Evolutionary conservation across 2,329 filamentous ascomycete genomes (phyloP).

Genomic region (Trichoderma oligosporum): DNA sequence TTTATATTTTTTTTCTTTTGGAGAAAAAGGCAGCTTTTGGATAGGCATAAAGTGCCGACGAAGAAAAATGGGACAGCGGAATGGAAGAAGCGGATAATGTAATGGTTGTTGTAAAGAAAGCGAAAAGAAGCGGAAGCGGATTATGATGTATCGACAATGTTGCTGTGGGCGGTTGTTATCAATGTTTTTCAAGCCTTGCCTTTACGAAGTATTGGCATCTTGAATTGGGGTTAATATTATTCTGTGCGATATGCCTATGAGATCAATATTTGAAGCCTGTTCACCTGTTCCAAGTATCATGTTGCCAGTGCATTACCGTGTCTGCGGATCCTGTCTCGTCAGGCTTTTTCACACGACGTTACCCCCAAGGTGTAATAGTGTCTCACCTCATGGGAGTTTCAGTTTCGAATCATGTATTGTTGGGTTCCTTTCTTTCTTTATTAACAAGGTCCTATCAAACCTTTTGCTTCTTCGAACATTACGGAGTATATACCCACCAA

Average conservation of each 20-base stretch:
- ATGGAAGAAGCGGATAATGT: not conserved
- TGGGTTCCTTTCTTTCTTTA: too few relatives aligned
- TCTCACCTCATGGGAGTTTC: too few relatives aligned
- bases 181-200: slow-evolving; percentile 9
- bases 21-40: not conserved
- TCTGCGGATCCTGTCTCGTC: too few relatives aligned
- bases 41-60: slow-evolving; percentile 13
- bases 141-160: not conserved
- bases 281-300: not conserved
- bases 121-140: too few relatives aligned
- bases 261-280: not conserved
- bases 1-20: not conserved
- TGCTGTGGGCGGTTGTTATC: too few relatives aligned
- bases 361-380: too few relatives aligned
- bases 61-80: not conserved
- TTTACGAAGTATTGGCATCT: slow-evolving; percentile 5
- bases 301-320: not conserved
- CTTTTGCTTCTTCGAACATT: too few relatives aligned
- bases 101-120: slow-evolving; percentile 1
- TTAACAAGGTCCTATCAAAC: too few relatives aligned
- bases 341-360: too few relatives aligned
- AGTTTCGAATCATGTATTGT: too few relatives aligned
- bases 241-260: slow-evolving; percentile 3
- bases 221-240: slow-evolving; percentile 13
- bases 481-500: too few relatives aligned